phyloP scores from a whole-genome alignment of 768 basidiomycete species.

The Leccinum subtestaceum region DNA sequence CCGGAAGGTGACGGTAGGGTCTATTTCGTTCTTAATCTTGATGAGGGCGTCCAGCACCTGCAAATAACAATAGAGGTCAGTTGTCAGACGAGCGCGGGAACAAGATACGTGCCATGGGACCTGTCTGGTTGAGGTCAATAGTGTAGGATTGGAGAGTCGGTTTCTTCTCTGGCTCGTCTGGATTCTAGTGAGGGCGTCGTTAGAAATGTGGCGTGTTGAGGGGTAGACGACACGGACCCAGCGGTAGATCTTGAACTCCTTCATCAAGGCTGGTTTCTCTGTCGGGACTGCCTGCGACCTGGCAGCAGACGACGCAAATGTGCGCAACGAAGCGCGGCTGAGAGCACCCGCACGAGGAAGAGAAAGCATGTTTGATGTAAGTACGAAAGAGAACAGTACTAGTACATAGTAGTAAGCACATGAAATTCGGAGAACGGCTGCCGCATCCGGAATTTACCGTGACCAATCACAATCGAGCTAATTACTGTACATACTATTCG shows the following conservation, averaged over 20 bases:
- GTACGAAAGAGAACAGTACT: background rate
- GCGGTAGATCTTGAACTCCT: conserved; percentile 99
- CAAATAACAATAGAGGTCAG: background rate
- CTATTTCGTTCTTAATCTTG: conserved; percentile 98
- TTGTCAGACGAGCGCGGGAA: background rate
- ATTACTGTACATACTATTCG: background rate
- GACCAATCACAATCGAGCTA: conserved; percentile 19
- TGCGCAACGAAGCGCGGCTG: conserved; percentile 20
- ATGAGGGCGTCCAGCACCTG: conserved; percentile 89
- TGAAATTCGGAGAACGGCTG: conserved; percentile 17
- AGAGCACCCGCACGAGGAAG: conserved; percentile 6
- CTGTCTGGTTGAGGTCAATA: conserved; percentile 90
- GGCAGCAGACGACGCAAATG: conserved; percentile 31
- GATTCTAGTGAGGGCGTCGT: conserved; percentile 54
- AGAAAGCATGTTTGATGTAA: conserved; percentile 12
- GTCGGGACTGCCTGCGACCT: conserved; percentile 43
- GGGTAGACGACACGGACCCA: conserved; percentile 54
- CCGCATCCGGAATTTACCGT: conserved; percentile 17
- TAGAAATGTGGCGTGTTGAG: background rate
- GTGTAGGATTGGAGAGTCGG: conserved; percentile 88
- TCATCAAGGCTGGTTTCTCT: conserved; percentile 70
- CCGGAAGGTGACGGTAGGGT: conserved; percentile 95
- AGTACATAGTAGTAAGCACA: conserved; percentile 1
- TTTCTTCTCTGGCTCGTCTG: conserved; percentile 90
- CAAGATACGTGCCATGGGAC: conserved; percentile 75